phyloP scores from a whole-genome alignment of 306 rosid species.

The Trichosanthes cucumerina region DNA sequence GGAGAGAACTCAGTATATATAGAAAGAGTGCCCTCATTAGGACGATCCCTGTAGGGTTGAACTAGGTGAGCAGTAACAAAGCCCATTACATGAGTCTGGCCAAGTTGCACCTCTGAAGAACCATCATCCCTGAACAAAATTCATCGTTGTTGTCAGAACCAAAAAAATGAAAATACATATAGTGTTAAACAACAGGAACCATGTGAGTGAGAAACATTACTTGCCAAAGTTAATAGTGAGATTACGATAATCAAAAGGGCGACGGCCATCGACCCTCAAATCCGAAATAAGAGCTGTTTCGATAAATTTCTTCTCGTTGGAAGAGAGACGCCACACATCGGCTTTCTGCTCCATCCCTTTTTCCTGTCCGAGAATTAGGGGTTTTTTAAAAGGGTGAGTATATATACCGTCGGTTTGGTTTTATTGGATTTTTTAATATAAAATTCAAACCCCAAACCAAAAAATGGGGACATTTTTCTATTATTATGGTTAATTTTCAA shows the following conservation, averaged over 20 bases:
- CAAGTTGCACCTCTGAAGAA: constrained; percentile 63
- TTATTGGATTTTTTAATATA: too few species aligned
- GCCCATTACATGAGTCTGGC: constrained; percentile 64
- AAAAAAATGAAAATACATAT: neutral
- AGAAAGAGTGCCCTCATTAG: constrained; percentile 77
- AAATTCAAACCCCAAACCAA: too few species aligned
- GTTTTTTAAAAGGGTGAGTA: too few species aligned
- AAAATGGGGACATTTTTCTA: too few species aligned
- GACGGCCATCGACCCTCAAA: constrained; percentile 72
- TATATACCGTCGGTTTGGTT: too few species aligned
- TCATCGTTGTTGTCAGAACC: neutral
- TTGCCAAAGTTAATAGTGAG: constrained; percentile 54
- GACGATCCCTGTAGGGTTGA: constrained; percentile 70
- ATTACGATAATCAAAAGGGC: constrained; percentile 65
- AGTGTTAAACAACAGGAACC: neutral
- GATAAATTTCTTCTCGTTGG: constrained; percentile 56
- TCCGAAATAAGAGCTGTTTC: constrained; percentile 47
- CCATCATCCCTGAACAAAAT: constrained; percentile 39
- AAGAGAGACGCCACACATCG: constrained; percentile 39
- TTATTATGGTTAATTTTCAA: too few species aligned
- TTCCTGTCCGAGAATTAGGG: neutral
- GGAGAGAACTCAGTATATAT: constrained; percentile 83
- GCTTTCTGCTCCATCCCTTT: constrained; percentile 61
- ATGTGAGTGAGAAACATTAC: constrained; percentile 9
- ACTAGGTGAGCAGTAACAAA: constrained; percentile 56